Conservation (phyloP, 192 early-diverging fungal species). For the Podila verticillata region DNA sequence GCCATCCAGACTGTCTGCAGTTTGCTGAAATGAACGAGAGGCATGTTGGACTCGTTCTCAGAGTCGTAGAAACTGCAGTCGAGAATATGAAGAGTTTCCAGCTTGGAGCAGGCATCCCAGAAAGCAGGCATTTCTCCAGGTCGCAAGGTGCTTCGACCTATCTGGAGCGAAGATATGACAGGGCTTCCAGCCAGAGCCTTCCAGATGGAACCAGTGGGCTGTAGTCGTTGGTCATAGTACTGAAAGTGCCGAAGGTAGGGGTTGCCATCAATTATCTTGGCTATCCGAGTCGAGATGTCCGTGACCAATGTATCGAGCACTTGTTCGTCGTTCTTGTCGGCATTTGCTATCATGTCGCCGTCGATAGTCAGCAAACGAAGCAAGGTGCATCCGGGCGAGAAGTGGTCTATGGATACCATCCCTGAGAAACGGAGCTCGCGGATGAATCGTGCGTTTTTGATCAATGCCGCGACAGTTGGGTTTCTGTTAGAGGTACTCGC, state of each 20-base stretch:
- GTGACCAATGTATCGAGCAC: too few relatives aligned
- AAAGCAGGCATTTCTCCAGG: not conserved
- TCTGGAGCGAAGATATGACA: not conserved
- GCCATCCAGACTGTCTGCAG: not conserved
- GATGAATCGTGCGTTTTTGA: not conserved
- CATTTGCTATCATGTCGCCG: not conserved
- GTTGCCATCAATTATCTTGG: not conserved
- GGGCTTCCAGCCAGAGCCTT: not conserved
- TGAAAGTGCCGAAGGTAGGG: not conserved
- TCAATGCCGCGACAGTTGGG: not conserved
- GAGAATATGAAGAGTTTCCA: not conserved
- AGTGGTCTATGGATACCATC: not conserved
- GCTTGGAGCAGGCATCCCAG: not conserved
- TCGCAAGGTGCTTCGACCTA: not conserved
- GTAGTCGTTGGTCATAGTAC: not conserved
- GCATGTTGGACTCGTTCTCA: not conserved
- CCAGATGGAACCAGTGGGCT: not conserved
- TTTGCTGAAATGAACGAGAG: not conserved
- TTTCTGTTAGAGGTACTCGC: not conserved
- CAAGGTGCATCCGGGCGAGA: not conserved
- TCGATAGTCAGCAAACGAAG: not conserved
- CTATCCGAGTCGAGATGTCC: not conserved
- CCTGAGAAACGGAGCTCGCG: not conserved
- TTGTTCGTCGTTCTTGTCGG: not conserved
- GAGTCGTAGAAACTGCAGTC: not conserved